Percentiles rank a stretch among this genome's conserved stretches.
Conservation (phyloP, 805 yeast species). For the Starmerella gropengiesseri region DNA sequence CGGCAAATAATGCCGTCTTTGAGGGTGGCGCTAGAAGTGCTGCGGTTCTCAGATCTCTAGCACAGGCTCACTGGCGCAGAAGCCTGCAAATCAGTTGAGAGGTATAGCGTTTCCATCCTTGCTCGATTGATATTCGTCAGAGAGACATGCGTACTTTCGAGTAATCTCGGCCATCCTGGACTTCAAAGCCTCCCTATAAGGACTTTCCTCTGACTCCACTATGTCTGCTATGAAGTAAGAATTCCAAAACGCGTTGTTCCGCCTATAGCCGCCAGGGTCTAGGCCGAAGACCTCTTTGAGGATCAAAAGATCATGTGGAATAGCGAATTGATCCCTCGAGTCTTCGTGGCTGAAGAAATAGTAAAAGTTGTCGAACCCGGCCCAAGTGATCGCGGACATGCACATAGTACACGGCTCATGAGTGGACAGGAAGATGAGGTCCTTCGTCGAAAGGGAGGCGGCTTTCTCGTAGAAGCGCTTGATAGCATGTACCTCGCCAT, state of each 20-base stretch:
- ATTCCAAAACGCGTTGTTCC: not conserved
- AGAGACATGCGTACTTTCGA: not conserved
- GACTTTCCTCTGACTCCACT: not conserved
- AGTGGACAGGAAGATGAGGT: conserved; percentile 22
- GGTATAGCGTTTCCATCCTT: not conserved
- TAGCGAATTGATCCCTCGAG: conserved; percentile 14
- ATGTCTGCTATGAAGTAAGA: not conserved
- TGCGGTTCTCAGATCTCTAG: no score
- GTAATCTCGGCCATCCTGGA: not conserved
- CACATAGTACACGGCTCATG: conserved; percentile 25
- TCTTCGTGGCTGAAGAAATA: conserved; percentile 23
- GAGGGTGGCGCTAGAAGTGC: no score
- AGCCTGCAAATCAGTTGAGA: no score
- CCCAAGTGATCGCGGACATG: conserved; percentile 23
- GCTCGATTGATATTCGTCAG: not conserved
- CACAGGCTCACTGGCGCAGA: no score
- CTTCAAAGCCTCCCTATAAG: not conserved
- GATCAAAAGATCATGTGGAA: conserved; percentile 21
- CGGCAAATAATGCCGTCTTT: no score
- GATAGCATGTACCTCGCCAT: conserved; percentile 21
- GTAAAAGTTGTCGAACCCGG: conserved; percentile 23
- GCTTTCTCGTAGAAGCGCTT: conserved; percentile 17
- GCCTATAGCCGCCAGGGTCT: not conserved
- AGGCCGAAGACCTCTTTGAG: conserved; percentile 17
- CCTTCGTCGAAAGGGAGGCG: conserved; percentile 16